Conservation (phyloP, 208 protist species). For the Tritrichomonas foetus region DNA sequence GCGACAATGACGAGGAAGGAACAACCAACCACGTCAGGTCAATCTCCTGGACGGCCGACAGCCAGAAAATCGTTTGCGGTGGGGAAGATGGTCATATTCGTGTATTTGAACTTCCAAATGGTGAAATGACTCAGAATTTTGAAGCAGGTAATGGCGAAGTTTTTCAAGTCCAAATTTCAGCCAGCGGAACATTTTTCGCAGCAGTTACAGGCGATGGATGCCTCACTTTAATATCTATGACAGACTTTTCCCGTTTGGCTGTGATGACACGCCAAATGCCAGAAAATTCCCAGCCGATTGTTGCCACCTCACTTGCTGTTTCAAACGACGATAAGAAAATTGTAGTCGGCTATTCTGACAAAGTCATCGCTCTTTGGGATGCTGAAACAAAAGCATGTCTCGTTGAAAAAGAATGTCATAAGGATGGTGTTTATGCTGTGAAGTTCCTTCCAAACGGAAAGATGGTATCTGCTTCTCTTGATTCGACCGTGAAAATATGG, state of each 20-base stretch:
- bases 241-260: neutral
- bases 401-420: neutral
- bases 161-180: neutral
- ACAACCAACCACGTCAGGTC: neutral
- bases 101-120: neutral
- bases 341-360: neutral
- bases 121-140: neutral
- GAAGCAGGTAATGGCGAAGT: neutral
- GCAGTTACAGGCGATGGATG: neutral
- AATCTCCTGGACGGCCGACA: neutral
- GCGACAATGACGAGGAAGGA: neutral
- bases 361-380: neutral
- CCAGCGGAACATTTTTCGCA: neutral
- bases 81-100: neutral
- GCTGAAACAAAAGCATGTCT: neutral
- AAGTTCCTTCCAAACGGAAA: neutral
- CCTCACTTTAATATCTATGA: neutral
- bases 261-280: neutral
- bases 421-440: neutral
- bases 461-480: neutral
- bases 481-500: conserved; percentile 5
- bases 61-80: neutral
- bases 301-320: neutral
- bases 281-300: neutral
- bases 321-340: neutral